Conservation (phyloP, 2,329 filamentous ascomycete genomes). For the Sclerotiophoma versabilis region DNA sequence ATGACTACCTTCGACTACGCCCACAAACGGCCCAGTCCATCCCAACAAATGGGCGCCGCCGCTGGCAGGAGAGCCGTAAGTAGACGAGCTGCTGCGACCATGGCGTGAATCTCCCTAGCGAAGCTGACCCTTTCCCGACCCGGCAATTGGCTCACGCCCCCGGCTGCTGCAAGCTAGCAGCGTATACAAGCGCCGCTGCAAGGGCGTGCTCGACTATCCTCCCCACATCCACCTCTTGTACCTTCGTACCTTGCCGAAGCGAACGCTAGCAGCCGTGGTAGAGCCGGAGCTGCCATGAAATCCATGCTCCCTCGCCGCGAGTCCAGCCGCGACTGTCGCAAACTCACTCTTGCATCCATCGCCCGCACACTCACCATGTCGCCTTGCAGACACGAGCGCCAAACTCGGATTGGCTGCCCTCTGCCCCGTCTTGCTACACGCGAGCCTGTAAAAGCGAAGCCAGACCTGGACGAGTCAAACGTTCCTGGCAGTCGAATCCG, state of each 20-base stretch:
- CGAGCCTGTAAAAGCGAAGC: slow-evolving; percentile 5
- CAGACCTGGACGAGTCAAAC: slow-evolving; percentile 11
- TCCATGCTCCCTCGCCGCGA: neutral
- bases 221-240: slow-evolving; percentile 40
- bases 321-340: slow-evolving; percentile 7
- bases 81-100: slow-evolving; percentile 17
- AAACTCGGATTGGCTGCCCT: neutral
- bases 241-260: slow-evolving; percentile 52
- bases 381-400: slow-evolving; percentile 16
- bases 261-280: slow-evolving; percentile 42
- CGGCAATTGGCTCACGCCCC: slow-evolving; percentile 35
- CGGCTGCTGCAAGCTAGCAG: slow-evolving; percentile 38
- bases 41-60: slow-evolving; percentile 19
- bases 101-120: slow-evolving; percentile 19
- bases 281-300: slow-evolving; percentile 18
- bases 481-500: slow-evolving; percentile 13
- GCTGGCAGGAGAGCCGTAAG: slow-evolving; percentile 28
- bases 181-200: slow-evolving; percentile 42
- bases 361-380: slow-evolving; percentile 4
- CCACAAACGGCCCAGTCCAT: slow-evolving; percentile 9
- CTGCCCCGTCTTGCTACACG: neutral
- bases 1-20: slow-evolving; percentile 11
- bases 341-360: slow-evolving; percentile 16
- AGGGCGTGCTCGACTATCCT: slow-evolving; percentile 45
- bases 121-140: slow-evolving; percentile 24